Evolutionary conservation across 1,284 basidiomycete species (phyloP).

Genomic region (Inonotus hispidus): DNA sequence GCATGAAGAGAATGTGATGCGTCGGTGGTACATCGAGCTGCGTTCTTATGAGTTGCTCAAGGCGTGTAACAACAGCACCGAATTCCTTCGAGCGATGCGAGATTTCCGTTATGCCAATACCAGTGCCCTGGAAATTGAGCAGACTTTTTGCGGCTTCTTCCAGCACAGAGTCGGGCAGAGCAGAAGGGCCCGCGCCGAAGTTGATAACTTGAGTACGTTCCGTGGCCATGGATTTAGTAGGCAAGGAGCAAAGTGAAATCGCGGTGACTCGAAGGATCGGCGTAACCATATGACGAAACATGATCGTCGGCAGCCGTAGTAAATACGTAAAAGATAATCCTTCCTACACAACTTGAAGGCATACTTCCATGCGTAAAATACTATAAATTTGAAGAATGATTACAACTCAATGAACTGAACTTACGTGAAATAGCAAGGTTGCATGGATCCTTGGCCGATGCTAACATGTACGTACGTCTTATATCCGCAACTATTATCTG

Average conservation of each 20-base stretch:
- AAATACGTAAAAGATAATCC: no score
- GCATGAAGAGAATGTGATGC: slow-evolving; percentile 87
- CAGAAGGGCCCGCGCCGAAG: slow-evolving; percentile 90
- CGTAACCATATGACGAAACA: no score
- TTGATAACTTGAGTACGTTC: slow-evolving; percentile 61
- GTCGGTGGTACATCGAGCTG: slow-evolving; percentile 78
- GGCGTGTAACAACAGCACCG: slow-evolving; percentile 58
- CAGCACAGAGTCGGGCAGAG: slow-evolving; percentile 78
- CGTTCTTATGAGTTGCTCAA: slow-evolving; percentile 65
- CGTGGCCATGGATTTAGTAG: slow-evolving; percentile 20
- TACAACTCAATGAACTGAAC: no score
- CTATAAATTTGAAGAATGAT: no score
- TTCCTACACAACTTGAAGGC: no score
- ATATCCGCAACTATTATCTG: no score
- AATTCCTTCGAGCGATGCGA: slow-evolving; percentile 92
- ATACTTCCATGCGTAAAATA: no score
- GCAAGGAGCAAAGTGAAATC: no score
- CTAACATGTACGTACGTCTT: no score
- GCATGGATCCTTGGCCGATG: no score
- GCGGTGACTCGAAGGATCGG: background rate
- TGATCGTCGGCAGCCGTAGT: no score
- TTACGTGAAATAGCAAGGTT: no score
- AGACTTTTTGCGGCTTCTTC: slow-evolving; percentile 74
- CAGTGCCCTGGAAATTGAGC: slow-evolving; percentile 82
- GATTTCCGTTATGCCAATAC: slow-evolving; percentile 91